Base-by-base conservation (phyloP, 441 rosid genomes). In the Rhodomyrtus psidioides region DNA sequence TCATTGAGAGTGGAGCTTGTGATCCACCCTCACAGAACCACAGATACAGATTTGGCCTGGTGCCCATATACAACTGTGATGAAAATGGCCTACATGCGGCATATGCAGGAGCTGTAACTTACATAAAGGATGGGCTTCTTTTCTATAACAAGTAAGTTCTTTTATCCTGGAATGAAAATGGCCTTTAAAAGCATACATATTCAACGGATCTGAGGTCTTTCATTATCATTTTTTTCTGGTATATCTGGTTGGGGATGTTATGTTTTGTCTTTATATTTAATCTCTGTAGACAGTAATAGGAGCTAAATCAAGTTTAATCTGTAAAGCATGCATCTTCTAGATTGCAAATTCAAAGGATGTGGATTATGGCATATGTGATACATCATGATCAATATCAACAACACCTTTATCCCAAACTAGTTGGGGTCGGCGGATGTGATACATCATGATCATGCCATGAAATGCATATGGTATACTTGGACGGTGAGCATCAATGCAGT, bases 1-100 rank as follows among this genome's bases (percentile, higher is more conserved):
- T 97, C 28, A 95, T 92, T 9, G 99, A 97, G 94, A 94, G 95
- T 2, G 96, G 98, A 39, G 99, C 96, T 83, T 96, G 94, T 84
- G 92, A 89, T 83, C 91, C 94, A 17, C 99, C 99, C 86, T 96
- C 98, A 0, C 88, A 86, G 83, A 90, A 92, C 86, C 98, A 95
- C 84, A 92, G 92, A 90, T 96, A 93, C 88, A 91, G 92, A 87
- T 97, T 95, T 92, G 90, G 91, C 60, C 70, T 91, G 0, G 92
- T 97, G 86, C 93, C 95, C 2, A 89, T 95, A 55, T 94, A 92
- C 86, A 90, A 88, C 88, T 95, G 99, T 90, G 98, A 96, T 85
- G 94, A 92, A 88, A 92, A 65, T 76, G 99, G 99, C 75, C 90
- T 96, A 28, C 83, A 82, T 85, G 87, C 96, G 1, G 94, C 96